Evolutionary conservation across 2,329 filamentous ascomycete species (phyloP), one percentile per base, ranked within the genome.

Genomic region (Phialophora expanda): DNA sequence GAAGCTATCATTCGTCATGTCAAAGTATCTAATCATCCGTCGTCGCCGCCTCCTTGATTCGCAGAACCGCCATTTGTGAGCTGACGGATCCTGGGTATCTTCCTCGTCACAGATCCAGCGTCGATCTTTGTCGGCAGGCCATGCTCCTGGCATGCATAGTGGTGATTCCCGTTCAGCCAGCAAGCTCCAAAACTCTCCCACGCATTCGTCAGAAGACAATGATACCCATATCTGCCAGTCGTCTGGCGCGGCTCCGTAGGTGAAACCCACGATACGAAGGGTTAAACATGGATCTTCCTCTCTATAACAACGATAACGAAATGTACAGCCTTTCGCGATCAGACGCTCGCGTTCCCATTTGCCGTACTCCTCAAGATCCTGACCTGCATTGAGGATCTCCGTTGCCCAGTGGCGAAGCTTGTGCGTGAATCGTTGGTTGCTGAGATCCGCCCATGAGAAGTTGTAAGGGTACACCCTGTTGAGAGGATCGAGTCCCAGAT

Each of bases 151-250:
- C n/a, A 28, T 51, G 48, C 5, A 17, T 7, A 51, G 22, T 12
- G 12, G 12, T 24, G 20, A 24, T 51, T 51, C 24, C 22, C 22
- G 48, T 14, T 28, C 48, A 51, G 12, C 20, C 22, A 22, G 48
- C 20, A 50, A 57, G 57, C 28, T 65, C 62, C 24, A 65, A 30
- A 65, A 61, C 22, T 65, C 63, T 20, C 57, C 51, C 8, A 38
- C 58, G 38, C 30, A 11, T 41, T 65, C 57, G 28, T 65, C 57
- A 28, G 46, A 22, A 14, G 63, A 56, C n/a, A 50, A 50, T 12
- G 48, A 20, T 20, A 56, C 63, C 63, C 57, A 61, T n/a, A 65
- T 65, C 7, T 61, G 14, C 63, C 63, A 65, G 44, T 65, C 63
- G 4, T 65, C 51, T 24, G 63, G 57, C 7, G 9, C 34, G 17